Percentiles rank a stretch among this genome's conserved stretches.
These are phyloP conservation scores for Hypoxylon subgilvum DNA, from an alignment of 495 filamentous ascomycete species.

Conservation along the genomic window DNA sequence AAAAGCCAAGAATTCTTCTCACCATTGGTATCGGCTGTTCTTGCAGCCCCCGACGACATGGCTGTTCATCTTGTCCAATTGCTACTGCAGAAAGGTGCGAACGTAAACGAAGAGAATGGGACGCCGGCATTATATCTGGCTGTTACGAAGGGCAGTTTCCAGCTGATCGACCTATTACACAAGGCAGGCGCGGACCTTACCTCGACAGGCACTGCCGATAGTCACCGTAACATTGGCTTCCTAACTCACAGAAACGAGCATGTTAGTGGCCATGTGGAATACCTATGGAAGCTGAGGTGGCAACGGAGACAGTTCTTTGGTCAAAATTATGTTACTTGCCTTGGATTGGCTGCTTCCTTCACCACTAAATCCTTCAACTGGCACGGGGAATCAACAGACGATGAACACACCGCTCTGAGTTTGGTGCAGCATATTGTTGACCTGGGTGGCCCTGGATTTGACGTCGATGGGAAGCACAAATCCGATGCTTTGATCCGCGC, in stretches of 20 bases:
- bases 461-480: background rate
- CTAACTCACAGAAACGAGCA: too few species aligned
- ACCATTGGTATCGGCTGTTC: background rate
- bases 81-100: background rate
- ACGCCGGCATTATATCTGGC: background rate
- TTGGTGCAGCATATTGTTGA: conserved; percentile 3
- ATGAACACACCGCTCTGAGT: background rate
- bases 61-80: background rate
- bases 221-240: too few species aligned
- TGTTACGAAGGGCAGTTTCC: background rate
- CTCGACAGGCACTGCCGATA: too few species aligned
- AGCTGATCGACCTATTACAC: conserved; percentile 1
- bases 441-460: background rate
- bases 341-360: conserved; percentile 9
- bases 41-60: background rate
- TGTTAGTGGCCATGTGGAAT: too few species aligned
- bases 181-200: conserved; percentile 2
- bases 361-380: background rate
- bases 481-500: conserved; percentile 13
- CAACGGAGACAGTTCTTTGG: too few species aligned
- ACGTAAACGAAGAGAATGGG: background rate
- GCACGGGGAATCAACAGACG: background rate
- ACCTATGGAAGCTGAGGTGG: too few species aligned
- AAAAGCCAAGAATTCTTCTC: background rate
- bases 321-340: background rate